phyloP scores from a whole-genome alignment of 345 rosid genomes.

The Fremontodendron californicum region DNA sequence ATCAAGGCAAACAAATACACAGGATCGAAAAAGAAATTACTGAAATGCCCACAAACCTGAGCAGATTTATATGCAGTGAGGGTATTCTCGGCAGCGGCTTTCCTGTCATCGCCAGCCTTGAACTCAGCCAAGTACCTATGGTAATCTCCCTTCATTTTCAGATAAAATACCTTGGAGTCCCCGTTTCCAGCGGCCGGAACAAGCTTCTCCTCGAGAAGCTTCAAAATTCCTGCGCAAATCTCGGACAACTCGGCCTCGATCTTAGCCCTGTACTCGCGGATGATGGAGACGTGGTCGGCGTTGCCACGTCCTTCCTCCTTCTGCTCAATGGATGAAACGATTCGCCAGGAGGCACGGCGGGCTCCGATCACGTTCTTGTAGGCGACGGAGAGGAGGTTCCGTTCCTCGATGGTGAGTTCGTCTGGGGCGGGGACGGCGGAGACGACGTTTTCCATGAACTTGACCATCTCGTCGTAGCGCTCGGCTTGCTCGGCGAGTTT shows the following conservation, averaged over 20 bases:
- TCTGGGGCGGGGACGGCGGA: constrained; percentile 9
- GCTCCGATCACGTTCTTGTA: constrained; percentile 73
- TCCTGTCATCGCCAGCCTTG: constrained; percentile 23
- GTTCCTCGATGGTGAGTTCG: constrained; percentile 58
- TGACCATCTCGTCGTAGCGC: constrained; percentile 74
- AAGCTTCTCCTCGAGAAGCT: constrained; percentile 17
- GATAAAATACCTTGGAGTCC: constrained; percentile 22
- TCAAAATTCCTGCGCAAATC: constrained; percentile 20
- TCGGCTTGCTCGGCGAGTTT: constrained; percentile 67
- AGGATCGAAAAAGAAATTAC: neutral
- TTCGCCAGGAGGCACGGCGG: constrained; percentile 66
- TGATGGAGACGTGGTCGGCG: constrained; percentile 16
- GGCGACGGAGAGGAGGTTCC: constrained; percentile 62
- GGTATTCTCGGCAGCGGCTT: constrained; percentile 19
- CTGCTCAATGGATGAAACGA: constrained; percentile 63
- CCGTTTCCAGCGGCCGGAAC: constrained; percentile 19
- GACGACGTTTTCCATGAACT: constrained; percentile 62
- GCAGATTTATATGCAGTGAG: constrained; percentile 22
- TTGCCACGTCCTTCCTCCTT: constrained; percentile 45
- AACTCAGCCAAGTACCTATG: constrained; percentile 23
- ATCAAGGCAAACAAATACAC: neutral
- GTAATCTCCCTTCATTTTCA: constrained; percentile 24
- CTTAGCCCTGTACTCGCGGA: constrained; percentile 20
- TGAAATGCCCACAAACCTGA: constrained; percentile 14
- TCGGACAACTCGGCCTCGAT: constrained; percentile 25